phyloP scores from a whole-genome alignment of 2,329 filamentous ascomycete genomes.

The Huntiella moniliformis region DNA sequence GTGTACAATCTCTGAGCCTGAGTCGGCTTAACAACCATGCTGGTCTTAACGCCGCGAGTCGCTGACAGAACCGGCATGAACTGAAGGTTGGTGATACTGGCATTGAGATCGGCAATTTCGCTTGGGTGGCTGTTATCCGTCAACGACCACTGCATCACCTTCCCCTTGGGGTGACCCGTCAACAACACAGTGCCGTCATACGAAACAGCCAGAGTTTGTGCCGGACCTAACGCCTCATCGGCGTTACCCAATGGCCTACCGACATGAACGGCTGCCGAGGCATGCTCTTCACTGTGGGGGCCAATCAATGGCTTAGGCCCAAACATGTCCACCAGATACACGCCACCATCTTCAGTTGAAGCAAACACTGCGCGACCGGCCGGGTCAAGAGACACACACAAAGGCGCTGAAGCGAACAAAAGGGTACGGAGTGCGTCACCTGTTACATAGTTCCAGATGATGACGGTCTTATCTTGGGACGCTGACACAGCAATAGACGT shows the following conservation, averaged over 20 bases:
- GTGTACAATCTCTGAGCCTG: constrained; percentile 46
- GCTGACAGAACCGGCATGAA: constrained; percentile 40
- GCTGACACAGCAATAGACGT: constrained; percentile 71
- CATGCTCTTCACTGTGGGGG: constrained; percentile 30
- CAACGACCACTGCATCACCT: constrained; percentile 64
- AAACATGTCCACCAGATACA: constrained; percentile 63
- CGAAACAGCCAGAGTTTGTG: constrained; percentile 50
- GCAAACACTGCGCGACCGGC: constrained; percentile 68
- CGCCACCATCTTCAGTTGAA: constrained; percentile 59
- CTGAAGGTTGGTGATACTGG: constrained; percentile 64
- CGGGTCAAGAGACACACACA: constrained; percentile 60
- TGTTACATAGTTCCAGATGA: constrained; percentile 81
- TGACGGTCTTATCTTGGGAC: constrained; percentile 70
- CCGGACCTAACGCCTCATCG: constrained; percentile 45
- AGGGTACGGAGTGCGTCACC: constrained; percentile 64
- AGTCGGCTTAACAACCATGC: constrained; percentile 63
- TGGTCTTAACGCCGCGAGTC: constrained; percentile 16
- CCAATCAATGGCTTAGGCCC: constrained; percentile 36
- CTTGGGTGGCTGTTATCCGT: constrained; percentile 48
- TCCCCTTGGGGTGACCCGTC: constrained; percentile 65
- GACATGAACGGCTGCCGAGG: constrained; percentile 38
- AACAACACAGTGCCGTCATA: constrained; percentile 68
- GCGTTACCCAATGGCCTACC: constrained; percentile 34
- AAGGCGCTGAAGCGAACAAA: constrained; percentile 54
- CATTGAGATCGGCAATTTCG: constrained; percentile 53